A percentile compares a stretch with the other conserved stretches of the same genome.
These are phyloP conservation scores for Arthrobotrys pseudoclavata DNA, from an alignment of 2,329 filamentous ascomycete species.

Conservation along the genomic window DNA sequence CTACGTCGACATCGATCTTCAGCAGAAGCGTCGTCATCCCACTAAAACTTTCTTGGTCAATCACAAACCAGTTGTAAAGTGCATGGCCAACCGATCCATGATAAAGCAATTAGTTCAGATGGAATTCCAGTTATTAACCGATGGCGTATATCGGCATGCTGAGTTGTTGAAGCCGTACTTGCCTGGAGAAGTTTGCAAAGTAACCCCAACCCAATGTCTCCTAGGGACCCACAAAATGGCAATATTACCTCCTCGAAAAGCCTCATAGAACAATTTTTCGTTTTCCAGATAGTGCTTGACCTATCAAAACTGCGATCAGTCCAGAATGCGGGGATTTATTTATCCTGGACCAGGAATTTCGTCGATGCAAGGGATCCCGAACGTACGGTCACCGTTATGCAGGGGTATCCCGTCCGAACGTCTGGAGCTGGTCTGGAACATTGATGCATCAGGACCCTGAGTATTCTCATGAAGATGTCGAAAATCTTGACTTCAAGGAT, in stretches of 20 bases:
- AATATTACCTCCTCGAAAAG: not conserved
- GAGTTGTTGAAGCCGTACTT: not conserved
- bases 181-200: not conserved
- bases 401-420: constrained; percentile 14
- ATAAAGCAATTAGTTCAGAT: constrained; percentile 6
- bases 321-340: constrained; percentile 2
- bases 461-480: not conserved
- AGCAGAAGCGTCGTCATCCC: not conserved
- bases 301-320: not conserved
- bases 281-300: too few species aligned
- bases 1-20: not conserved
- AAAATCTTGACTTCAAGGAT: not conserved
- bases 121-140: not conserved
- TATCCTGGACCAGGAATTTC: constrained; percentile 13
- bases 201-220: not conserved
- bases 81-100: not conserved
- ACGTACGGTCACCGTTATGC: not conserved
- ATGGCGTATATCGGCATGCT: constrained; percentile 6
- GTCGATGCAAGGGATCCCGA: constrained; percentile 3
- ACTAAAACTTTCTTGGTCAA: not conserved
- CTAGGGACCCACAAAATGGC: too few species aligned
- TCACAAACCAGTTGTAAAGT: not conserved
- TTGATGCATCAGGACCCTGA: not conserved
- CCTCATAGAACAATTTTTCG: not conserved
- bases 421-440: constrained; percentile 1